These are phyloP conservation scores for Leccinum angustisporum DNA, from an alignment of 1,284 basidiomycete species.

Conservation along the genomic window DNA sequence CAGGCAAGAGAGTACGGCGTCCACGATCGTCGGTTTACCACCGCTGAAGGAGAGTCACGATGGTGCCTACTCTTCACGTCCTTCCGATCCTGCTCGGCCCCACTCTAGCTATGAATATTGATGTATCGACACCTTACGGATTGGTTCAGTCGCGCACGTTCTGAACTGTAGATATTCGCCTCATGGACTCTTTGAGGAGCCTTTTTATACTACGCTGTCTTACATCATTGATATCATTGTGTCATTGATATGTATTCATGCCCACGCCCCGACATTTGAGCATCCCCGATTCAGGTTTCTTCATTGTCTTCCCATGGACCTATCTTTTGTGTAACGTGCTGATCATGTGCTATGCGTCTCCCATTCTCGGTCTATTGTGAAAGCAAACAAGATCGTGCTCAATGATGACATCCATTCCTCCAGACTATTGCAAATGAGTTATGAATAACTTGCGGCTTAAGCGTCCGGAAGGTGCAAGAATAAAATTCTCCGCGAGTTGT, in stretches of 20 bases:
- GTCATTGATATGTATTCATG: background rate
- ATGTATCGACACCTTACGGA: background rate
- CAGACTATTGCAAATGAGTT: slow-evolving; percentile 28
- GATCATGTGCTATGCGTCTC: slow-evolving; percentile 27
- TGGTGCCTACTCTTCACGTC: slow-evolving; percentile 21
- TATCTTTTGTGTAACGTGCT: slow-evolving; percentile 25
- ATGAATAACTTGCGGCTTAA: too few relatives aligned
- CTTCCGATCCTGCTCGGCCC: slow-evolving; percentile 31
- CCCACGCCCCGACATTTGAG: background rate
- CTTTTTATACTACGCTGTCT: slow-evolving; percentile 7
- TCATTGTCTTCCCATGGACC: slow-evolving; percentile 8
- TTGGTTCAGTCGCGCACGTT: background rate
- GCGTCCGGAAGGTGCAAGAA: too few relatives aligned
- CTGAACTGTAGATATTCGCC: slow-evolving; percentile 35
- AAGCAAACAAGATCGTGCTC: slow-evolving; percentile 29
- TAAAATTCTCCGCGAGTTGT: slow-evolving; percentile 38
- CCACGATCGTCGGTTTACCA: slow-evolving; percentile 54
- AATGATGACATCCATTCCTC: slow-evolving; percentile 10
- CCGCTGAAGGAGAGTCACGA: slow-evolving; percentile 43
- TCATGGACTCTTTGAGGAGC: slow-evolving; percentile 9
- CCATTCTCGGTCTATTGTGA: slow-evolving; percentile 10
- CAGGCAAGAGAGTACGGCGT: slow-evolving; percentile 52
- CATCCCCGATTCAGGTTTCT: slow-evolving; percentile 4
- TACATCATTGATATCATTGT: background rate
- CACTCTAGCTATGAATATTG: slow-evolving; percentile 46